These are phyloP conservation scores for Pinus taeda DNA, from an alignment of 75 land plant genomes.

Conservation along the genomic window DNA sequence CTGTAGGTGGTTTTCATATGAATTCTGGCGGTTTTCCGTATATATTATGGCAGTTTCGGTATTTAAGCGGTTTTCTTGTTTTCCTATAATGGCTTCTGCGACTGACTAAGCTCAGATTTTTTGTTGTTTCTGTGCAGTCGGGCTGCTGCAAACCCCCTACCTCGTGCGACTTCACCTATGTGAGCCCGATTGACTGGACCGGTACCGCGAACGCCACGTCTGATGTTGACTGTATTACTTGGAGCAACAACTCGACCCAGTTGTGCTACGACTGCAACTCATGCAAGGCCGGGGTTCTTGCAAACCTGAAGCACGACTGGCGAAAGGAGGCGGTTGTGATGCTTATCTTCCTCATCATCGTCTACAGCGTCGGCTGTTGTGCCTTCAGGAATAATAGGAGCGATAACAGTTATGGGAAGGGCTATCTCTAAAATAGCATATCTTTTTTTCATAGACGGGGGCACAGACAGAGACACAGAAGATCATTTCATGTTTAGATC, in stretches of 20 bases:
- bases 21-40: no score
- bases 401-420: neutral
- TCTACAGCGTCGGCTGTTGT: conserved; percentile 76
- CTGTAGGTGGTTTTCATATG: no score
- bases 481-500: no score
- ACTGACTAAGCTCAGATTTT: no score
- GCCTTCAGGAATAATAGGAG: conserved; percentile 69
- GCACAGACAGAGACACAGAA: no score
- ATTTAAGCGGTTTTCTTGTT: no score
- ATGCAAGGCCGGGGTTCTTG: conserved; percentile 73
- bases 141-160: conserved; percentile 94
- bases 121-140: conserved; percentile 38
- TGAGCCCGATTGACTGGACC: neutral
- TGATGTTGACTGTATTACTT: conserved; percentile 46
- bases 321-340: conserved; percentile 61
- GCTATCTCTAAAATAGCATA: neutral
- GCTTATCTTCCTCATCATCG: conserved; percentile 60
- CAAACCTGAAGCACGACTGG: conserved; percentile 60
- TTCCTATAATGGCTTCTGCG: no score
- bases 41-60: no score
- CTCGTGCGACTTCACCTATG: conserved; percentile 25
- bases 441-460: no score
- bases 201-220: neutral
- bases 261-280: conserved; percentile 66
- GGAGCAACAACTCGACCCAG: conserved; percentile 32